Percentiles rank a stretch among this genome's conserved stretches.
Conservation (phyloP, 805 yeast genomes). For the Kregervanrija fluxuum region DNA sequence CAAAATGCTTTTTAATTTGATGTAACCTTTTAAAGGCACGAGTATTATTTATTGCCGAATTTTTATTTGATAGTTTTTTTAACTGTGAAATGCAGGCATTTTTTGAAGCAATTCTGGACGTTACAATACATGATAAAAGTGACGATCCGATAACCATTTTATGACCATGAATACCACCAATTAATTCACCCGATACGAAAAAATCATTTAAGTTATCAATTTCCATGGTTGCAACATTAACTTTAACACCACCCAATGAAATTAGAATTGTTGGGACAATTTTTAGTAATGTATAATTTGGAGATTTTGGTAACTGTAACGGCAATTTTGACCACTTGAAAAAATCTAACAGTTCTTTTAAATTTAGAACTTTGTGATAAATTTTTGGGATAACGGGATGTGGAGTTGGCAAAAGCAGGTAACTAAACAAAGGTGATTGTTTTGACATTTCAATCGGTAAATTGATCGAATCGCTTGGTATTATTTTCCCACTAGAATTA, state of each 20-base stretch:
- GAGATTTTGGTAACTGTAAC: background rate
- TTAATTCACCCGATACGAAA: constrained; percentile 60
- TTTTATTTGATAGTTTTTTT: constrained; percentile 1
- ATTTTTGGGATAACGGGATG: no score
- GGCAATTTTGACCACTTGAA: background rate
- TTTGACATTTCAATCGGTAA: no score
- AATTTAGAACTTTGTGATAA: no score
- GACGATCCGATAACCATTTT: constrained; percentile 56
- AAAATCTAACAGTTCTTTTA: no score
- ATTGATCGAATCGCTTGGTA: no score
- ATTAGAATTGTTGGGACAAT: constrained; percentile 14
- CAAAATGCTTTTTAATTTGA: constrained; percentile 8
- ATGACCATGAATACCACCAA: constrained; percentile 64
- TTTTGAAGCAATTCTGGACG: constrained; percentile 45
- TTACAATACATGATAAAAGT: constrained; percentile 53
- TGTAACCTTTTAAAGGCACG: constrained; percentile 6
- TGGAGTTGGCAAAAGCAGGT: no score
- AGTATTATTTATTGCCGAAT: background rate
- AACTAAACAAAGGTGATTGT: no score
- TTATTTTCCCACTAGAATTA: no score
- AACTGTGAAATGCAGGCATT: constrained; percentile 28
- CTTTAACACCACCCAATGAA: constrained; percentile 54
- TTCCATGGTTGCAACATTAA: constrained; percentile 29
- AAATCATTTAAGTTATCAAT: constrained; percentile 30
- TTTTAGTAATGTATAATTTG: background rate